These are phyloP conservation scores for Phytophthora lateralis DNA, from an alignment of 352 stramenopile species.

Conservation along the genomic window DNA sequence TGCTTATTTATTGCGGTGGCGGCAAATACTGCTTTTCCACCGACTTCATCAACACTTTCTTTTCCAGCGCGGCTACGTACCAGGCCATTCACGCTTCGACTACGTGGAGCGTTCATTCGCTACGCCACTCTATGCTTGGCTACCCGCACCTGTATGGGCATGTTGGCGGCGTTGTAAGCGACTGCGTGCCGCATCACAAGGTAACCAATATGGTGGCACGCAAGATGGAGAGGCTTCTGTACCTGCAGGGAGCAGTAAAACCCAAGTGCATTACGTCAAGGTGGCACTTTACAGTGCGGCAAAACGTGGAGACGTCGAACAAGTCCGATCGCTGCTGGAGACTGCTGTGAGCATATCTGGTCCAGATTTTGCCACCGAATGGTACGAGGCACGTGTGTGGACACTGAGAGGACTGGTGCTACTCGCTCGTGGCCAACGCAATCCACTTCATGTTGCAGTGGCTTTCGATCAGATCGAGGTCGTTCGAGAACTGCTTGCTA, in stretches of 20 bases:
- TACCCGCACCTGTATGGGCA: slow-evolving; percentile 31
- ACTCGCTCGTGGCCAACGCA: slow-evolving; percentile 51
- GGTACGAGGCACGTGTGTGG: slow-evolving; percentile 52
- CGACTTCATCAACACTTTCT: slow-evolving; percentile 79
- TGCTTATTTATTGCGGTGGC: slow-evolving; percentile 70
- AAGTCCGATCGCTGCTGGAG: slow-evolving; percentile 51
- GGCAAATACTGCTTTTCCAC: slow-evolving; percentile 84
- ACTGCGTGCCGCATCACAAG: slow-evolving; percentile 13
- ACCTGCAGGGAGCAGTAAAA: slow-evolving; percentile 23
- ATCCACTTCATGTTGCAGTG: slow-evolving; percentile 78
- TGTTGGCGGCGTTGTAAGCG: slow-evolving; percentile 29
- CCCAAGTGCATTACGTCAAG: slow-evolving; percentile 57
- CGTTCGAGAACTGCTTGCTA: slow-evolving; percentile 63
- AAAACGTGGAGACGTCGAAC: slow-evolving; percentile 63
- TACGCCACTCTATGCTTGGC: slow-evolving; percentile 48
- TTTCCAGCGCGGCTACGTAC: slow-evolving; percentile 67
- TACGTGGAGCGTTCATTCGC: slow-evolving; percentile 64
- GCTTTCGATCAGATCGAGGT: slow-evolving; percentile 73
- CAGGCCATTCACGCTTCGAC: slow-evolving; percentile 65
- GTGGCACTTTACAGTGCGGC: slow-evolving; percentile 63
- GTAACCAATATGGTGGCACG: slow-evolving; percentile 2
- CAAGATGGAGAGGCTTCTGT: slow-evolving; percentile 8
- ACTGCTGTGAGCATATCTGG: slow-evolving; percentile 63
- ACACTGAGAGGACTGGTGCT: slow-evolving; percentile 28
- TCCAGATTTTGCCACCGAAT: slow-evolving; percentile 63